A percentile compares a stretch with the other conserved stretches of the same genome.
phyloP scores from a whole-genome alignment of 768 basidiomycete species.

The Mycena floridula region DNA sequence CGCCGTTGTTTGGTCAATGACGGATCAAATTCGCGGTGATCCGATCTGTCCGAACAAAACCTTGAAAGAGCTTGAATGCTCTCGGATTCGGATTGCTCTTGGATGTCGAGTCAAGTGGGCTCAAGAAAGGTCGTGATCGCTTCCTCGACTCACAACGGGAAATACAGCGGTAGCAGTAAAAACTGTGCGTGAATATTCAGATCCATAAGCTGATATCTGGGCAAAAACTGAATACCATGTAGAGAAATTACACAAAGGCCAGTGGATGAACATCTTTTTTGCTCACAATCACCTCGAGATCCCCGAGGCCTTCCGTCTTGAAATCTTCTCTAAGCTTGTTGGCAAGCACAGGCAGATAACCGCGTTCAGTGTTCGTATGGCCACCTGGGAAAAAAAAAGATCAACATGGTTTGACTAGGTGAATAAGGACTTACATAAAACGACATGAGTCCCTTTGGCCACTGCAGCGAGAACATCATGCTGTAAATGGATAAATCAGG shows the following conservation, averaged over 20 bases:
- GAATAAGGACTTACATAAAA: constrained; percentile 64
- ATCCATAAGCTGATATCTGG: no score
- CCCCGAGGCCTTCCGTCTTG: constrained; percentile 28
- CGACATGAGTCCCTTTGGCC: constrained; percentile 69
- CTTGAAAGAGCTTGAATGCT: no score
- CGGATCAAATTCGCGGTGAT: no score
- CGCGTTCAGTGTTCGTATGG: constrained; percentile 93
- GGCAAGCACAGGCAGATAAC: constrained; percentile 76
- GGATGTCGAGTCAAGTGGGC: no score
- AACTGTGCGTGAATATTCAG: no score
- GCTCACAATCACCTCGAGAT: constrained; percentile 66
- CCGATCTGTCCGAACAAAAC: no score
- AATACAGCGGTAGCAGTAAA: no score
- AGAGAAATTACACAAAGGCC: constrained; percentile 42
- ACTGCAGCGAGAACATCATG: constrained; percentile 84
- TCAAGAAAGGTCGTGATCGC: no score
- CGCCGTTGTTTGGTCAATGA: no score
- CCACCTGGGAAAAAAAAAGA: constrained; percentile 47
- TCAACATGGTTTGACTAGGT: constrained; percentile 1
- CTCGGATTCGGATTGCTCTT: no score
- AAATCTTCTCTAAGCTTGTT: constrained; percentile 54
- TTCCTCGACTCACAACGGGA: no score
- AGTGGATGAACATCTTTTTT: constrained; percentile 71
- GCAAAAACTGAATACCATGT: not conserved
- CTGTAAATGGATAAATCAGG: constrained; percentile 30